These are phyloP conservation scores for Saccharomycopsis capsularis DNA, from an alignment of 805 yeast genomes.

Conservation along the genomic window DNA sequence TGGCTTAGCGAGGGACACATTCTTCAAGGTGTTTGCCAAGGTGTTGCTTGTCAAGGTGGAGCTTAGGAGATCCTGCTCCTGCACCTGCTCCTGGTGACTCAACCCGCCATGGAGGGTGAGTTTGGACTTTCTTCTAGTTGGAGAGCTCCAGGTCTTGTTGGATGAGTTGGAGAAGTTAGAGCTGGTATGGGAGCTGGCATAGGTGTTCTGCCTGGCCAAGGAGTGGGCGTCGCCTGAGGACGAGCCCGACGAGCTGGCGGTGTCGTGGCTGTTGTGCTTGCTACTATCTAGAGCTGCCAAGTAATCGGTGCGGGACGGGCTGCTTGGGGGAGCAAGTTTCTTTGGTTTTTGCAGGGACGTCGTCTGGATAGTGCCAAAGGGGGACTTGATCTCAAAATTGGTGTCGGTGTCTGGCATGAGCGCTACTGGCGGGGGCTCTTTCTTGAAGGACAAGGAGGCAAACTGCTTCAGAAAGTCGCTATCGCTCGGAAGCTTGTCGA, in stretches of 20 bases:
- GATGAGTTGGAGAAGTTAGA: constrained; percentile 24
- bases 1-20: neutral
- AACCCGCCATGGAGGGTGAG: constrained; percentile 24
- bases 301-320: neutral
- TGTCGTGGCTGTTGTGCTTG: constrained; percentile 7
- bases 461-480: constrained; percentile 1
- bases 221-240: constrained; percentile 22
- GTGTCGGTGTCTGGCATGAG: neutral
- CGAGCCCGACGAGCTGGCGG: constrained; percentile 7
- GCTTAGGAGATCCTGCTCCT: neutral
- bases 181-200: constrained; percentile 23
- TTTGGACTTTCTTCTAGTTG: constrained; percentile 34
- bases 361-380: constrained; percentile 20
- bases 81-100: neutral
- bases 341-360: neutral
- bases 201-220: constrained; percentile 21
- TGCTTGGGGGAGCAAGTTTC: neutral
- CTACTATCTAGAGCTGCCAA: neutral
- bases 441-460: constrained; percentile 3
- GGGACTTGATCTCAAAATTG: constrained; percentile 17
- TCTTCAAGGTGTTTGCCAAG: neutral
- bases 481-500: neutral
- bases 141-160: constrained; percentile 36
- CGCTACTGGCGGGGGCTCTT: neutral
- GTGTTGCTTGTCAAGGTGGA: neutral